Percentiles rank a stretch among this genome's conserved stretches.
These are phyloP conservation scores for Obba rivulosa DNA, from an alignment of 768 basidiomycete species.

Conservation along the genomic window DNA sequence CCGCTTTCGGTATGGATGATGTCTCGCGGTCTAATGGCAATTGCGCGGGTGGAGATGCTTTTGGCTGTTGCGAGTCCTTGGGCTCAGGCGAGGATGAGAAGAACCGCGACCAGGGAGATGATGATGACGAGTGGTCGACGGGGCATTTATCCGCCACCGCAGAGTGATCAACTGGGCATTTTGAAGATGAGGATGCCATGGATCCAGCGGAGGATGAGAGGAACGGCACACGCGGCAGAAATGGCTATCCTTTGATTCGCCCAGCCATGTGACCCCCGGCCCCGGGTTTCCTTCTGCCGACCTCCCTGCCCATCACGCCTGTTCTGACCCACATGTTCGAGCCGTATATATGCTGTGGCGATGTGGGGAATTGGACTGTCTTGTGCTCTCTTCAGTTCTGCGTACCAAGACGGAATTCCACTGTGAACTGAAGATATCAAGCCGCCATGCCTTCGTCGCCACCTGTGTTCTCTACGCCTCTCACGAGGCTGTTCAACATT, in stretches of 20 bases:
- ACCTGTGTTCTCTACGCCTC: slow-evolving; percentile 63
- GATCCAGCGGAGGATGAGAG: too few relatives aligned
- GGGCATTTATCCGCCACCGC: slow-evolving; percentile 44
- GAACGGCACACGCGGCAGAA: too few relatives aligned
- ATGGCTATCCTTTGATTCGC: too few relatives aligned
- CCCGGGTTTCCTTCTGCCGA: background rate
- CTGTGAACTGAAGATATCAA: too few relatives aligned
- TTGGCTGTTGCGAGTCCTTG: slow-evolving; percentile 9
- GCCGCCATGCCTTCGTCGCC: slow-evolving; percentile 57
- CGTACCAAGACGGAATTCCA: too few relatives aligned
- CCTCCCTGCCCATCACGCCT: background rate
- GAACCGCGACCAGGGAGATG: slow-evolving; percentile 24
- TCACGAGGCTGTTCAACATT: slow-evolving; percentile 72
- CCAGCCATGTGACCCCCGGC: background rate
- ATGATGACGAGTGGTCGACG: slow-evolving; percentile 52
- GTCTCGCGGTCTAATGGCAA: slow-evolving; percentile 73
- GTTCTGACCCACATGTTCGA: background rate
- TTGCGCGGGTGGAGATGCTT: slow-evolving; percentile 29
- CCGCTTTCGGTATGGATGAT: slow-evolving; percentile 80
- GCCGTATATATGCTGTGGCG: background rate
- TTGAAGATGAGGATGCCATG: slow-evolving; percentile 14
- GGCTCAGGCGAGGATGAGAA: slow-evolving; percentile 15
- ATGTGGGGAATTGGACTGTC: too few relatives aligned
- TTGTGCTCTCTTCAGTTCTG: background rate
- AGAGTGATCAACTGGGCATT: slow-evolving; percentile 30